Evolutionary conservation across 352 stramenopile genomes (phyloP).

Genomic region (Globisporangium abappressorium): DNA sequence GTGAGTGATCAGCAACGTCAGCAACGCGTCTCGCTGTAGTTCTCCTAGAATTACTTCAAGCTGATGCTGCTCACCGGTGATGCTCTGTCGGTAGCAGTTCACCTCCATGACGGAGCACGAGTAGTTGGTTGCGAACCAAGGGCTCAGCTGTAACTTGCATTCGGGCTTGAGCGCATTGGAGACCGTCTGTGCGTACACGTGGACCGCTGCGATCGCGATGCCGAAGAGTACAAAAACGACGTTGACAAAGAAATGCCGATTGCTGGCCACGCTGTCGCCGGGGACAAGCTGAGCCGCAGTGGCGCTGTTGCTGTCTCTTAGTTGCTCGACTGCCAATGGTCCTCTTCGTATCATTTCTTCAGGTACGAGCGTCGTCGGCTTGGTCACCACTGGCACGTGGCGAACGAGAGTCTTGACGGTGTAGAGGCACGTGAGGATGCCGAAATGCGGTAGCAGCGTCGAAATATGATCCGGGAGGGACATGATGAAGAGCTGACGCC

Average conservation of each 20-base stretch:
- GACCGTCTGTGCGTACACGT: neutral
- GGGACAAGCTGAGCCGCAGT: neutral
- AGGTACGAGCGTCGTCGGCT: neutral
- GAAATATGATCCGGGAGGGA: constrained; percentile 50
- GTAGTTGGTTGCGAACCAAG: constrained; percentile 11
- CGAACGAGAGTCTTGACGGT: neutral
- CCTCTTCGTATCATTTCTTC: neutral
- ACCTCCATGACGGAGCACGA: constrained; percentile 18
- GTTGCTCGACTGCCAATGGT: neutral
- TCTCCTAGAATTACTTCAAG: constrained; percentile 10
- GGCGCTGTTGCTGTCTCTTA: too few relatives aligned
- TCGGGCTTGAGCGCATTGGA: neutral
- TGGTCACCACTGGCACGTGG: neutral
- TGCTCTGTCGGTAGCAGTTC: constrained; percentile 10
- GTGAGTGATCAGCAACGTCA: constrained; percentile 18
- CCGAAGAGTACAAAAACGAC: neutral
- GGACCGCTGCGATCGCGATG: neutral
- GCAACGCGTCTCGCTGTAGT: constrained; percentile 8
- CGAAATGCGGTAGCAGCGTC: constrained; percentile 19
- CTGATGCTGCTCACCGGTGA: neutral
- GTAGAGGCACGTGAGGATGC: constrained; percentile 1
- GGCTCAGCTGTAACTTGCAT: constrained; percentile 1
- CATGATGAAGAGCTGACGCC: constrained; percentile 23
- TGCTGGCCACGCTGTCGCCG: neutral
- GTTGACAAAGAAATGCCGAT: neutral